Evolutionary conservation across 2,329 filamentous ascomycete species (phyloP).

Genomic region (Knoxdaviesia proteae): DNA sequence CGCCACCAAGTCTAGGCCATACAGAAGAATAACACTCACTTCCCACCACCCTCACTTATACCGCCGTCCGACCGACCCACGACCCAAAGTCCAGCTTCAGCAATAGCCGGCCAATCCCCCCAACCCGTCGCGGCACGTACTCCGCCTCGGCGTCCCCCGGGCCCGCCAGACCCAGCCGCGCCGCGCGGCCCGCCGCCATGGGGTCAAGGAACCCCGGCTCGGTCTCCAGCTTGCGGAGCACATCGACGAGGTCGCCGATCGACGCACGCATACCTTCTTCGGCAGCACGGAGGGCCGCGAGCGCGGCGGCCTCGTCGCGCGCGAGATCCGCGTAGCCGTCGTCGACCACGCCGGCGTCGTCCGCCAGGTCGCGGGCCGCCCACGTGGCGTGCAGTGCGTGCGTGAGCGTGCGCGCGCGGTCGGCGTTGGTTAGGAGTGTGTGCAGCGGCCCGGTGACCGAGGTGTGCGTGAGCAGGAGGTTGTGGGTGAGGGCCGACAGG

Average conservation of each 20-base stretch:
- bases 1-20: too few species aligned
- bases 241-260: slow-evolving; percentile 44
- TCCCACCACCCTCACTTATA: too few species aligned
- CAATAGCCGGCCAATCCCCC: slow-evolving; percentile 63
- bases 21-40: too few species aligned
- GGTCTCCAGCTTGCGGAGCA: slow-evolving; percentile 23
- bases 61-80: slow-evolving; percentile 22
- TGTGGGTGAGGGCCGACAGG: slow-evolving; percentile 43
- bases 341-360: slow-evolving; percentile 54
- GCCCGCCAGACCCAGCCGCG: slow-evolving; percentile 18
- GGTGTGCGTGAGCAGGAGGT: slow-evolving; percentile 43
- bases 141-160: slow-evolving; percentile 12
- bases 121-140: slow-evolving; percentile 53
- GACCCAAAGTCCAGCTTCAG: slow-evolving; percentile 72
- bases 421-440: slow-evolving; percentile 49
- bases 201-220: slow-evolving; percentile 19
- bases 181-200: slow-evolving; percentile 11
- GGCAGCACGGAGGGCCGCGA: slow-evolving; percentile 40
- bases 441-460: slow-evolving; percentile 46
- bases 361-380: slow-evolving; percentile 58
- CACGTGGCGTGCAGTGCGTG: slow-evolving; percentile 58
- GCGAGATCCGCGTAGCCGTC: slow-evolving; percentile 52
- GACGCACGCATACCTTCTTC: slow-evolving; percentile 44
- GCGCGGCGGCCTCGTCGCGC: slow-evolving; percentile 50
- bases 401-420: slow-evolving; percentile 61